Evolutionary conservation across 2,329 filamentous ascomycete species (phyloP).

Genomic region (Monascus ruber): DNA sequence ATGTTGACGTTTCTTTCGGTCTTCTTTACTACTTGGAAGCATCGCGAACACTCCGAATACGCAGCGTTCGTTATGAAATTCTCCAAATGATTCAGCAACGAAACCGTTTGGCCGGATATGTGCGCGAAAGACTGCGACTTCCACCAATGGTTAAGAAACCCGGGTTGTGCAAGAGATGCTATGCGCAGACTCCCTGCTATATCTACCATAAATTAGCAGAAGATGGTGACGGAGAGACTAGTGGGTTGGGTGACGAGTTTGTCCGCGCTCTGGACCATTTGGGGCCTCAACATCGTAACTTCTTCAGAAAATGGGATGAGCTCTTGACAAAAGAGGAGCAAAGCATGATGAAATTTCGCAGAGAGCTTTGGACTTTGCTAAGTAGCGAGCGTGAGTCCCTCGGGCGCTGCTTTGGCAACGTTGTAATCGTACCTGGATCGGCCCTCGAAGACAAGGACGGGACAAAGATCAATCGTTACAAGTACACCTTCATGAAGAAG

Average conservation of each 20-base stretch:
- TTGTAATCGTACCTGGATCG: conserved; percentile 71
- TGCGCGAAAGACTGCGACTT: conserved; percentile 69
- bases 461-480: conserved; percentile 81
- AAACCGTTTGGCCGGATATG: conserved; percentile 75
- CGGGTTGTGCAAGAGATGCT: conserved; percentile 74
- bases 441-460: conserved; percentile 56
- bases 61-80: conserved; percentile 74
- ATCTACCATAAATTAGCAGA: conserved; percentile 88
- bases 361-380: conserved; percentile 93
- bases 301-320: conserved; percentile 91
- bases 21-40: conserved; percentile 93
- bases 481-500: conserved; percentile 73
- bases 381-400: conserved; percentile 78
- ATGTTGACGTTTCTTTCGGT: conserved; percentile 80
- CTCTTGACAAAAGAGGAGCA: conserved; percentile 90
- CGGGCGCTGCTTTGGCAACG: conserved; percentile 79
- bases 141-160: conserved; percentile 78
- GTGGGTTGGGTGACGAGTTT: conserved; percentile 72
- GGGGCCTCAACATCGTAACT: conserved; percentile 61
- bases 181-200: conserved; percentile 83
- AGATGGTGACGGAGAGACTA: conserved; percentile 66
- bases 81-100: conserved; percentile 95
- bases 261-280: conserved; percentile 68
- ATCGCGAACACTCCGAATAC: conserved; percentile 73
- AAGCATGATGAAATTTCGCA: conserved; percentile 71